Conservation (phyloP, 1,284 basidiomycete species). For the Cystobasidium sp. region DNA sequence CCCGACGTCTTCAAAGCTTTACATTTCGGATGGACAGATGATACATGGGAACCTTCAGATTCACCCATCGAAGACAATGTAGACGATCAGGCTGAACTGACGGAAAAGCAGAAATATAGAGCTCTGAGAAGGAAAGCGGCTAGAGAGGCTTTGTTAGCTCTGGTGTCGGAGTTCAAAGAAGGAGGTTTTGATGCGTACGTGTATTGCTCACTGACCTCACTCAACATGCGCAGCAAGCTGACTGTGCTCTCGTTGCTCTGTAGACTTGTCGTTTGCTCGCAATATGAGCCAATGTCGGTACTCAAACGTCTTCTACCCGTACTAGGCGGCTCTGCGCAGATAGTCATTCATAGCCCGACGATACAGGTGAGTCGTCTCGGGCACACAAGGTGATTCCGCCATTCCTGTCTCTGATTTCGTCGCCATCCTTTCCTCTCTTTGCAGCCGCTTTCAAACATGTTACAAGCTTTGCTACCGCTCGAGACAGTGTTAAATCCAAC, state of each 20-base stretch:
- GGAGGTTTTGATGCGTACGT: slow-evolving; percentile 85
- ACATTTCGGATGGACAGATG: slow-evolving; percentile 89
- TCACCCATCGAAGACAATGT: slow-evolving; percentile 49
- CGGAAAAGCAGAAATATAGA: slow-evolving; percentile 57
- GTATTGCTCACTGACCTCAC: not conserved
- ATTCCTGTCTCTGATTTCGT: not conserved
- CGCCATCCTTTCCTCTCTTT: not conserved
- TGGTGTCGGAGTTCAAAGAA: slow-evolving; percentile 78
- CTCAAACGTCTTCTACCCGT: slow-evolving; percentile 74
- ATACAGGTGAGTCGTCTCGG: slow-evolving; percentile 65
- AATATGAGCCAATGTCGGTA: slow-evolving; percentile 85
- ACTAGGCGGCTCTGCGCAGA: slow-evolving; percentile 79
- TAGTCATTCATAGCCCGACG: slow-evolving; percentile 84
- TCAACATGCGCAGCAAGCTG: not conserved
- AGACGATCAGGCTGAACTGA: slow-evolving; percentile 10
- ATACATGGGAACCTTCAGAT: slow-evolving; percentile 72
- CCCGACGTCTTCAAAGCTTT: slow-evolving; percentile 69
- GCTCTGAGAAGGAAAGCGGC: slow-evolving; percentile 72
- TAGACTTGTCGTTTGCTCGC: slow-evolving; percentile 79
- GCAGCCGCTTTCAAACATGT: slow-evolving; percentile 28
- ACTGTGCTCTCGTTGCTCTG: not conserved
- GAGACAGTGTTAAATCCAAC: slow-evolving; percentile 70
- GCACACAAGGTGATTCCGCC: too few relatives aligned
- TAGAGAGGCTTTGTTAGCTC: slow-evolving; percentile 65
- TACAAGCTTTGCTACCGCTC: slow-evolving; percentile 68